A percentile compares a stretch with the other conserved stretches of the same genome.
Evolutionary conservation across 225 moss, liverwort and hornwort species (phyloP).

Genomic region (Marchantia paleacea): DNA sequence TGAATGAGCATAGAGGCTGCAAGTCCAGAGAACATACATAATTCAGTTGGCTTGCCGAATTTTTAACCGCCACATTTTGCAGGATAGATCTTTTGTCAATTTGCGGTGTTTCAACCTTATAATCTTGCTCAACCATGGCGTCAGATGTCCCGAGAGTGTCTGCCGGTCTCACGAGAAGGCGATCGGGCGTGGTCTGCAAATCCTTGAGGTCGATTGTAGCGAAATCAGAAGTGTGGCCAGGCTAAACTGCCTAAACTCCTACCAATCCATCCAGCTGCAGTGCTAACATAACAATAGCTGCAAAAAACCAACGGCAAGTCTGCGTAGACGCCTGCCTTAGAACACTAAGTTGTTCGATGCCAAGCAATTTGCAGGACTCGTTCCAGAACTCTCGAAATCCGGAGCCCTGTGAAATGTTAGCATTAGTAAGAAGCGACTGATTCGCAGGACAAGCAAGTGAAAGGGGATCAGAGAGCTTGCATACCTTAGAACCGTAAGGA

Average conservation of each 20-base stretch:
- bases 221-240: constrained; percentile 2
- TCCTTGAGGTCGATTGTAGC: not conserved
- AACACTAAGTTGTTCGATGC: not conserved
- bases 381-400: not conserved
- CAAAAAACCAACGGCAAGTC: no score
- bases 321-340: no score
- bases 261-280: not conserved
- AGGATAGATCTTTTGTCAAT: constrained; percentile 26
- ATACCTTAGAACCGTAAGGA: constrained; percentile 42
- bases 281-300: not conserved
- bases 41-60: constrained; percentile 4
- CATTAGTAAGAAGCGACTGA: not conserved
- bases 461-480: not conserved
- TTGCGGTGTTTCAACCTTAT: constrained; percentile 19
- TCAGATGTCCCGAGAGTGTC: constrained; percentile 32
- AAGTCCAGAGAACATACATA: constrained; percentile 13
- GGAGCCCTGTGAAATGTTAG: not conserved
- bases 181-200: constrained; percentile 30
- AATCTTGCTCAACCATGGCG: constrained; percentile 31
- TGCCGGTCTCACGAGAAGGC: constrained; percentile 24
- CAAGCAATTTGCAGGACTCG: not conserved
- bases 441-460: not conserved
- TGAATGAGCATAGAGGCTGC: constrained; percentile 6
- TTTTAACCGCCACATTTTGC: constrained; percentile 12
- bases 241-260: not conserved